Evolutionary conservation across 495 filamentous ascomycete genomes (phyloP), one percentile per base, ranked within the genome.

Genomic region (Aspergillus hancockii): DNA sequence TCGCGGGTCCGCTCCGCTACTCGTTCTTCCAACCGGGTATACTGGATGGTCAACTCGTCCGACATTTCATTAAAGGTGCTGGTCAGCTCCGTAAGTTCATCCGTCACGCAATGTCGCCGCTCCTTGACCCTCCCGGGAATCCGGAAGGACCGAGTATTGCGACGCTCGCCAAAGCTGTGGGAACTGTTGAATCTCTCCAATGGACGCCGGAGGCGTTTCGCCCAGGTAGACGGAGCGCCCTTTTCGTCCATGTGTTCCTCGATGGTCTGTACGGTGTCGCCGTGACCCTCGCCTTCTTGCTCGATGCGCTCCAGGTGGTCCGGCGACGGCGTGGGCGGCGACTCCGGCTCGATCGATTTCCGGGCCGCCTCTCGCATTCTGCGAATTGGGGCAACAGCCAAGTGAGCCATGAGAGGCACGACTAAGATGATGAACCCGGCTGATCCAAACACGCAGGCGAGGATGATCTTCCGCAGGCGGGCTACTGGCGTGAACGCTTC

Each of bases 11-110:
- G 83, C 71, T 93, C 86, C 0, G 81, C 82, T 14, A 96, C 92
- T 52, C 92, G 88, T 53, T 94, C 88, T 65, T 96, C 93, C 22
- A 96, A 76, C 9, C 83, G 85, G 49, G 83, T 84, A 62, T 96
- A 96, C 65, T 96, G 93, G 68, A 90, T 88, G 60, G 90, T 79
- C 34, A 96, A 76, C 65, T 97, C 92, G 46, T 96, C 91, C 1
- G 90, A 88, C 92, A 97, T 97, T 59, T 90, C 90, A 65, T 97
- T 97, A 71, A 94, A 97, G 0, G 91, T 94, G 47, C 77, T 72
- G 0, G 92, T 96, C 21, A 96, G 78, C 63, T 96, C 92, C 0
- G 91, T 93, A 13, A 97, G 76, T 66, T 97, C 92, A 67, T 97
- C 92, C 10, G 90, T 89, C 34, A 97, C 78, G 23, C 84, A 73